These are phyloP conservation scores for Penicillium dipodomyicola DNA, from an alignment of 495 filamentous ascomycete species.

Conservation along the genomic window DNA sequence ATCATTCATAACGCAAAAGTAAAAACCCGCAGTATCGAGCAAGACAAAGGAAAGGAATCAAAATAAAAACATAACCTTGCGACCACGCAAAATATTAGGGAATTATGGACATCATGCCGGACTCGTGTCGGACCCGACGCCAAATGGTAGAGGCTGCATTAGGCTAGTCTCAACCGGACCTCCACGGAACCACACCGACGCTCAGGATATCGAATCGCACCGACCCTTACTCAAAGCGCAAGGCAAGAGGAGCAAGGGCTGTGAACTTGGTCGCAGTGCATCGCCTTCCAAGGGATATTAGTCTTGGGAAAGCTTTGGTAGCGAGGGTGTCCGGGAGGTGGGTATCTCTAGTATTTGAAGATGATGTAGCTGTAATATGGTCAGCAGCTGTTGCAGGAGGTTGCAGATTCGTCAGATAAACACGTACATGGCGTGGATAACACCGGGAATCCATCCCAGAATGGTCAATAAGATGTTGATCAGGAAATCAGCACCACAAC, in stretches of 20 bases:
- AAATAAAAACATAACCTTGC: conserved; percentile 12
- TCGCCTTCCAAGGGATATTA: conserved; percentile 6
- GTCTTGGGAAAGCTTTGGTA: background rate
- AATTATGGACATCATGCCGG: conserved; percentile 28
- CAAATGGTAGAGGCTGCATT: conserved; percentile 34
- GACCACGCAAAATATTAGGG: conserved; percentile 23
- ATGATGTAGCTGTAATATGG: conserved; percentile 50
- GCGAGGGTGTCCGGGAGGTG: conserved; percentile 1
- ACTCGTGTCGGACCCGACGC: conserved; percentile 21
- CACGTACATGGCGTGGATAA: conserved; percentile 69
- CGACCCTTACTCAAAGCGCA: background rate
- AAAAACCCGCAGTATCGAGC: conserved; percentile 17
- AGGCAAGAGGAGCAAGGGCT: background rate
- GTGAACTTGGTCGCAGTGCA: conserved; percentile 3
- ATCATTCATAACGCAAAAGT: conserved; percentile 39
- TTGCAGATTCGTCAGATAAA: background rate
- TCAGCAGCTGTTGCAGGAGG: background rate
- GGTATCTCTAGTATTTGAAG: conserved; percentile 49
- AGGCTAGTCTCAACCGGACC: conserved; percentile 33
- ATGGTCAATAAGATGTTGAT: conserved; percentile 88
- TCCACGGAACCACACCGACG: conserved; percentile 32
- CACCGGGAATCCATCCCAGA: conserved; percentile 76
- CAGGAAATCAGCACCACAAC: conserved; percentile 75
- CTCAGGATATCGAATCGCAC: conserved; percentile 16
- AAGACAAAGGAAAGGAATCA: conserved; percentile 16